Evolutionary conservation across 1,284 basidiomycete genomes (phyloP).

Genomic region (Papiliotrema nemorosa): DNA sequence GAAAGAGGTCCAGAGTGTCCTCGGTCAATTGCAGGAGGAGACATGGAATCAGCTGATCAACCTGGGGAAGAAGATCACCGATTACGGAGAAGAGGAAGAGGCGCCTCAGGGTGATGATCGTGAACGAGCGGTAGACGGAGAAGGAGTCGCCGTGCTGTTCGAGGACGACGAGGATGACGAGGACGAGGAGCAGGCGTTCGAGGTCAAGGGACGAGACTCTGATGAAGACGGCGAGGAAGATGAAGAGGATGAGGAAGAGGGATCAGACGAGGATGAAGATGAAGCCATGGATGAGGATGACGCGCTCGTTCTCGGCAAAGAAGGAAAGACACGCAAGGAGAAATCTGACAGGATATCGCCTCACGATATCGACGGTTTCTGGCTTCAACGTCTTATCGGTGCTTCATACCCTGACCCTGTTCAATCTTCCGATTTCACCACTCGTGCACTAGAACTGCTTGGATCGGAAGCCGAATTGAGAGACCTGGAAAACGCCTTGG

Average conservation of each 20-base stretch:
- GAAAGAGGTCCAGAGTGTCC: slow-evolving; percentile 81
- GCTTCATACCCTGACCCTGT: slow-evolving; percentile 90
- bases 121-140: slow-evolving; percentile 54
- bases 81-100: slow-evolving; percentile 87
- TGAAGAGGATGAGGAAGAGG: slow-evolving; percentile 63
- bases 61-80: slow-evolving; percentile 92
- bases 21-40: slow-evolving; percentile 64
- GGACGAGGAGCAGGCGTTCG: slow-evolving; percentile 68
- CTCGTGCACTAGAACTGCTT: slow-evolving; percentile 79
- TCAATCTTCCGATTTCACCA: slow-evolving; percentile 87
- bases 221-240: slow-evolving; percentile 67
- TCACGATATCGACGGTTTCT: slow-evolving; percentile 93
- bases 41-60: slow-evolving; percentile 80
- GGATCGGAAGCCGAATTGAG: slow-evolving; percentile 84
- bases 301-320: slow-evolving; percentile 63
- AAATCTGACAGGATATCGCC: slow-evolving; percentile 73
- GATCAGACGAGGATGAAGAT: slow-evolving; percentile 52
- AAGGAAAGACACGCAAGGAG: slow-evolving; percentile 34
- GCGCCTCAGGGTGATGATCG: slow-evolving; percentile 68
- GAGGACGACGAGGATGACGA: slow-evolving; percentile 92
- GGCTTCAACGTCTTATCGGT: slow-evolving; percentile 92
- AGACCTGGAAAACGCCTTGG: slow-evolving; percentile 94
- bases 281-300: slow-evolving; percentile 54
- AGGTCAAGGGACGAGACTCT: slow-evolving; percentile 55
- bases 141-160: slow-evolving; percentile 93